These are phyloP conservation scores for Wickerhamomyces rabaulensis DNA, from an alignment of 805 yeast genomes.

Conservation along the genomic window DNA sequence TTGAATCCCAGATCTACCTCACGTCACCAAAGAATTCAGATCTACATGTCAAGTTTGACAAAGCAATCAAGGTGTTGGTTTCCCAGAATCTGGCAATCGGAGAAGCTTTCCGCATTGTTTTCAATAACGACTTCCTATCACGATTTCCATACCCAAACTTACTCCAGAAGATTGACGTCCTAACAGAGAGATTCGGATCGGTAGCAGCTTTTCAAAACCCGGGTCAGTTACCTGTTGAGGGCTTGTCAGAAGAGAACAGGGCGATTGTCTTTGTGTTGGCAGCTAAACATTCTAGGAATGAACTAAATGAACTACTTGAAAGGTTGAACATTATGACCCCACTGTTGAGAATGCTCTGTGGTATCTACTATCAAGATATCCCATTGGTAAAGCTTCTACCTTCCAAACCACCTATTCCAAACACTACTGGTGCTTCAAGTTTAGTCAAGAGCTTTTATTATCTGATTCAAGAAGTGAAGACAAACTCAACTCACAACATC, in stretches of 20 bases:
- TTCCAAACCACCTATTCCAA: neutral
- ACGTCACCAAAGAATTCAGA: conserved; percentile 10
- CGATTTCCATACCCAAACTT: conserved; percentile 5
- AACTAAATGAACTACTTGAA: conserved; percentile 7
- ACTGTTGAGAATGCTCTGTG: conserved; percentile 21
- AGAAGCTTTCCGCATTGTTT: conserved; percentile 4
- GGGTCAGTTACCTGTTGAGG: conserved; percentile 1
- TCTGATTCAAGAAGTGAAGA: conserved; percentile 28
- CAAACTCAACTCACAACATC: conserved; percentile 27
- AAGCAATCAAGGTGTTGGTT: conserved; percentile 27
- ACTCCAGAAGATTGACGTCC: conserved; percentile 14
- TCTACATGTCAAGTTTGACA: conserved; percentile 28
- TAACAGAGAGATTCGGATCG: conserved; percentile 9
- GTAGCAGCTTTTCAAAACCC: conserved; percentile 6
- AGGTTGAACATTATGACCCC: conserved; percentile 13
- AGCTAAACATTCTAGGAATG: conserved; percentile 8
- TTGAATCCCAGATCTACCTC: conserved; percentile 15
- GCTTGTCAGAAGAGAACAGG: conserved; percentile 15
- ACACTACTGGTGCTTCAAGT: conserved; percentile 19
- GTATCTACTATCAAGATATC: conserved; percentile 9
- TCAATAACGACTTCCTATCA: conserved; percentile 12
- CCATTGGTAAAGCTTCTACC: conserved; percentile 12
- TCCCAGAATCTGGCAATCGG: conserved; percentile 1
- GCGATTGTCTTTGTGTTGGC: conserved; percentile 15
- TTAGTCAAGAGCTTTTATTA: conserved; percentile 30